phyloP scores from a whole-genome alignment of 495 filamentous ascomycete species.

The Evernia prunastri region DNA sequence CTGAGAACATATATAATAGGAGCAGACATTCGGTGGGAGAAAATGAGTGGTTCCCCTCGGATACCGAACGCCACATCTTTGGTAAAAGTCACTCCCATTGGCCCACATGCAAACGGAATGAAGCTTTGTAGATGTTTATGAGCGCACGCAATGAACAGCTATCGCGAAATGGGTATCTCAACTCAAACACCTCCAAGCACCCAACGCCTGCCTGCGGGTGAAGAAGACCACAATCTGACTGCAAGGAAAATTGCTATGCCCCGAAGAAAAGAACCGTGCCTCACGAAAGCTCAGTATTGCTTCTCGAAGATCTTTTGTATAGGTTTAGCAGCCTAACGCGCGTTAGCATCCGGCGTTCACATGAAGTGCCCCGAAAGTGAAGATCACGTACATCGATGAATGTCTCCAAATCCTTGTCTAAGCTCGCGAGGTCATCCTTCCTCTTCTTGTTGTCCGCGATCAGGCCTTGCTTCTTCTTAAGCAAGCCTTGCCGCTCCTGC shows the following conservation, averaged over 20 bases:
- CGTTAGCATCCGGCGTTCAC: constrained; percentile 16
- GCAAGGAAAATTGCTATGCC: background rate
- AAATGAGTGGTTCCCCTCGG: background rate
- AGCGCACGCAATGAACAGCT: background rate
- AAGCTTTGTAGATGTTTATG: background rate
- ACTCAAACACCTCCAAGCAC: background rate
- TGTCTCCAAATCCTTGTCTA: constrained; percentile 84
- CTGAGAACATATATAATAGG: background rate
- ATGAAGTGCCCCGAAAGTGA: background rate
- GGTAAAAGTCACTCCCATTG: background rate
- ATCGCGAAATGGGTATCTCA: constrained; percentile 2
- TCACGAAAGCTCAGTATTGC: constrained; percentile 39
- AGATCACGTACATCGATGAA: constrained; percentile 57
- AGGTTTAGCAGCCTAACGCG: constrained; percentile 66
- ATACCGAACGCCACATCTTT: background rate
- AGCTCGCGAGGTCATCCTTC: constrained; percentile 81
- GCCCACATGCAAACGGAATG: background rate
- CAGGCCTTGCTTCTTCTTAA: constrained; percentile 85
- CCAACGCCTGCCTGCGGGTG: background rate
- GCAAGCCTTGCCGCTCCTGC: constrained; percentile 72
- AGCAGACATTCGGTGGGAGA: background rate
- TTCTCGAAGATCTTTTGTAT: constrained; percentile 80
- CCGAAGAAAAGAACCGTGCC: background rate
- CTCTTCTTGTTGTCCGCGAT: constrained; percentile 93
- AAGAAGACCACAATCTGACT: background rate